Base-by-base conservation (phyloP, 345 rosid genomes). In the Rhizophora apiculata region DNA sequence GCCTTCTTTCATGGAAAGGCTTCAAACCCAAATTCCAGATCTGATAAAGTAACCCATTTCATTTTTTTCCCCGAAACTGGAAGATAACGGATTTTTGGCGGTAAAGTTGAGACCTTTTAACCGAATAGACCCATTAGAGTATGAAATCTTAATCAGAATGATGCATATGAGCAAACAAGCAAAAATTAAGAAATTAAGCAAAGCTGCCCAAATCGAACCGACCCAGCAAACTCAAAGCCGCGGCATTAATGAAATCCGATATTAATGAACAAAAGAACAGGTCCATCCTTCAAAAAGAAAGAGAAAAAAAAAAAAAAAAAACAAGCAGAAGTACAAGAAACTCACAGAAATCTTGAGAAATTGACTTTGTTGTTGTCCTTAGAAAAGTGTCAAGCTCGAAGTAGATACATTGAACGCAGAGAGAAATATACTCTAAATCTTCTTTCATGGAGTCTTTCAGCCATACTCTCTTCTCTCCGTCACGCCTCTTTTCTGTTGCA, bases 321-420 rank as follows among this genome's bases (percentile, higher is more conserved):
- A 10, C n/a, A 20, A n/a, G 15, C 8, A 34, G 37, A 34, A 34
- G 8, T 34, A 19, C 9, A 26, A 63, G 16, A 21, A 69, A 63
- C 83, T 82, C 72, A 77, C 81, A 69, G 60, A 32, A 74, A 51
- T 49, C 19, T 62, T 37, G 34, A 29, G 61, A 34, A 48, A 36
- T 22, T 22, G 64, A 32, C 27, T 2, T 8, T 62, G 27, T 43
- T 5, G 62, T 49, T 59, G 26, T 57, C 31, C 71, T 58, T 29
- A 46, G 20, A 70, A 52, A 39, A 64, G 67, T 62, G 46, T 49
- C 37, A 55, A 18, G 62, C 67, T 68, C 69, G 68, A 72, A 67
- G 67, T 48, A 62, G 78, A 72, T 63, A 37, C 52, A 8, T 26
- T 46, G 60, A 69, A 11, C n/a, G 18, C 52, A 7, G 37, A 34